Percentiles rank a stretch among this genome's conserved stretches.
phyloP scores from a whole-genome alignment of 306 rosid genomes.

The Sicyos baderoa region DNA sequence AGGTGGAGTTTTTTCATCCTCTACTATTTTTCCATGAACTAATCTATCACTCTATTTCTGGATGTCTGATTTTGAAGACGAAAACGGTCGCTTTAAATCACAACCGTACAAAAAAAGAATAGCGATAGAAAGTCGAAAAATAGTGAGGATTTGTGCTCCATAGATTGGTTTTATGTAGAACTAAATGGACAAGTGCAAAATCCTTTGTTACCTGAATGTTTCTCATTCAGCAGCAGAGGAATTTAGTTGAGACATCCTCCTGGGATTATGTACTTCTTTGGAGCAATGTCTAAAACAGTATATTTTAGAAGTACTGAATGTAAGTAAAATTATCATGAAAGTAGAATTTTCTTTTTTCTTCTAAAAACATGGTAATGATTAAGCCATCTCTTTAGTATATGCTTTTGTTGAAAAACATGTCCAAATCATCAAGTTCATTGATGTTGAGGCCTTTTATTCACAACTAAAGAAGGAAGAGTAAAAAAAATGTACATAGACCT shows the following conservation, averaged over 20 bases:
- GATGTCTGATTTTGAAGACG: conserved; percentile 9
- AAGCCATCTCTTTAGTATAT: background rate
- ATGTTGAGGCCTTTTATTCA: background rate
- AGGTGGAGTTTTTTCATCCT: conserved; percentile 13
- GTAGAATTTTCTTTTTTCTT: background rate
- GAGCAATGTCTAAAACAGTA: background rate
- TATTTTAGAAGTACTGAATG: background rate
- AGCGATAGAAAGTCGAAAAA: background rate
- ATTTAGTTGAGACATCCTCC: conserved; percentile 9
- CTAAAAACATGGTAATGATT: background rate
- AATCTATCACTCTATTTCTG: background rate
- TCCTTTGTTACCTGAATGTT: background rate
- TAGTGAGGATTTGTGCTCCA: background rate
- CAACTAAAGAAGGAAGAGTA: background rate
- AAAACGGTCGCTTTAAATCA: background rate
- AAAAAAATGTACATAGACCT: background rate
- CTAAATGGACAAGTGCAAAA: background rate
- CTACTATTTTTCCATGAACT: conserved; percentile 8
- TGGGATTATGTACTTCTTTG: background rate
- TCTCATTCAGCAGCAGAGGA: background rate
- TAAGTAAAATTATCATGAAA: background rate
- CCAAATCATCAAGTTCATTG: background rate
- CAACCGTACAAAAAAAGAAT: background rate
- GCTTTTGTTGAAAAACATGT: background rate
- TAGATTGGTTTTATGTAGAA: conserved; percentile 8